Evolutionary conservation across 257 asterid species (phyloP).

Genomic region (Capsicum chinense): DNA sequence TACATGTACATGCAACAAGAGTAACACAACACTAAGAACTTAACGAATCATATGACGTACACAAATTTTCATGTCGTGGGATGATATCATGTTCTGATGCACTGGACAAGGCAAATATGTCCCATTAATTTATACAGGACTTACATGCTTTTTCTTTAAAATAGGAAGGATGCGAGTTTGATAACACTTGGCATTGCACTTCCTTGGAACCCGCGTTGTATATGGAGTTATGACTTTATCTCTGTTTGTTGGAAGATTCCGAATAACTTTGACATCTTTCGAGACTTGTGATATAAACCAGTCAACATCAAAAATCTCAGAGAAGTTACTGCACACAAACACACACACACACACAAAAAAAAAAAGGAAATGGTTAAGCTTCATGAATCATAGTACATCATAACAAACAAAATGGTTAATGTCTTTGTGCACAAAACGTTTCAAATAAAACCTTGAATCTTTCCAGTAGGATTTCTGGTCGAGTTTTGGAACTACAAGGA

Average conservation of each 20-base stretch:
- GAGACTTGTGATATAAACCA: constrained; percentile 57
- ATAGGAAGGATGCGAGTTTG: constrained; percentile 67
- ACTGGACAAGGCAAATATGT: constrained; percentile 2
- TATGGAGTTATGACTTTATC: constrained; percentile 48
- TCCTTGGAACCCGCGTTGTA: constrained; percentile 67
- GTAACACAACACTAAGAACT: not conserved
- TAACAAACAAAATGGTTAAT: not conserved
- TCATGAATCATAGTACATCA: not conserved
- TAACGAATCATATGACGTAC: not conserved
- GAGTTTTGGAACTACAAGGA: constrained; percentile 70
- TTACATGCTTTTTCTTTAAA: constrained; percentile 56
- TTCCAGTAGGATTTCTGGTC: constrained; percentile 86
- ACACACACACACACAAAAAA: too few relatives aligned
- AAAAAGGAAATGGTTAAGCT: constrained; percentile 5
- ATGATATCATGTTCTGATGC: constrained; percentile 15
- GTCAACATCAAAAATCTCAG: constrained; percentile 68
- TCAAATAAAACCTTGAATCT: constrained; percentile 59
- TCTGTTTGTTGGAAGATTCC: constrained; percentile 53
- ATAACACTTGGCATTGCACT: constrained; percentile 63
- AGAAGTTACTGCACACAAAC: constrained; percentile 64
- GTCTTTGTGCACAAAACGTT: not conserved
- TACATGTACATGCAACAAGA: constrained; percentile 11
- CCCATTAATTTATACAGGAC: constrained; percentile 32
- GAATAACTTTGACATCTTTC: constrained; percentile 56
- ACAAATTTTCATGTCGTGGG: not conserved